Evolutionary conservation across 768 basidiomycete species (phyloP), one percentile per base, ranked within the genome.

Genomic region (Lentinula detonsa): DNA sequence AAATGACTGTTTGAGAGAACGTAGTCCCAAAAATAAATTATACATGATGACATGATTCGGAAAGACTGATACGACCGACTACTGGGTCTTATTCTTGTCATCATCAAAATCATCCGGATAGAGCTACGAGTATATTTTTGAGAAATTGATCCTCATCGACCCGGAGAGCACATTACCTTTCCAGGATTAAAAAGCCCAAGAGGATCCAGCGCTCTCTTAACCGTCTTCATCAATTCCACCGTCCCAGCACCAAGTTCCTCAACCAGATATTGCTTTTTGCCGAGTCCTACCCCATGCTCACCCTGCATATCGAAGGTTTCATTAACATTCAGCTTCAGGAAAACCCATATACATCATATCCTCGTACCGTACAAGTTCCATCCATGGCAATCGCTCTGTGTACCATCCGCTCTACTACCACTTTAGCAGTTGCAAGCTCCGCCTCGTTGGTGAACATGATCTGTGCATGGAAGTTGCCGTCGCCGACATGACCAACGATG

Each of bases 281-380:
- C 93, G 9, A 94, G 75, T 0, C 93, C 93, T 9, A 95, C 90
- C 2, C 93, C 93, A 67, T 95, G 93, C 67, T 95, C 93, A 4
- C 90, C 90, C 50, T 46, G 16, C 8, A 46, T 11, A 23, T 21
- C 15, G 15, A 8, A 35, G 21, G 39, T 2, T 35, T 34, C 37
- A 16, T 42, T 11, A 31, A 35, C 9, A 23, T 35, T 40, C 5
- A 4, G 7, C 50, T 11, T 5, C 16, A 31, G 48, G 16, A 39
- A 59, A n/a, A 7, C 35, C 4, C 15, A 39, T 21, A 10, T 10
- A 16, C 34, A 18, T 39, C 34, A 39, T 15, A n/a, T 33, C 4
- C 8, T 15, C 16, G 34, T 40, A 56, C 55, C 39, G 64, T 63
- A 87, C 89, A 91, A 45, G 89, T 90, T 18, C 89, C 89, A 63